Base-by-base conservation (phyloP, 176 grass and related monocot species). In the Ensete glaucum region DNA sequence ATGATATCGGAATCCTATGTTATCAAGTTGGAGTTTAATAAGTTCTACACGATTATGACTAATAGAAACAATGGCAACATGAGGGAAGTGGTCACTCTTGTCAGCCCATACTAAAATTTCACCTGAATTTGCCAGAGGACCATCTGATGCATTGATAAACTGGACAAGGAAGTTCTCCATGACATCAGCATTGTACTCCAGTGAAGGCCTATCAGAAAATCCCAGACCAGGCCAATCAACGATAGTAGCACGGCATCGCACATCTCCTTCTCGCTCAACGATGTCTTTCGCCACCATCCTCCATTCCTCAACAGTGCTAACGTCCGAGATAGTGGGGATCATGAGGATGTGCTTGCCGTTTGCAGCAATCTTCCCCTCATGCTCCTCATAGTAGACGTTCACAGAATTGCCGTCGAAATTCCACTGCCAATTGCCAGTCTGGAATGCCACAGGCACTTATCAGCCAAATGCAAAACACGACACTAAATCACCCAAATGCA, bases 201-300 rank as follows among this genome's bases (percentile, higher is more conserved):
- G 84, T 19, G 83, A 89, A 63, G 96, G 96, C 79, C 96, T 86
- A 51, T 99, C 96, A 50, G 96, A 99, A 86, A 89, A 95, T 21
- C 91, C 96, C 79, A 91, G 80, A 50, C 96, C 91, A 73, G 96
- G 96, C 96, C 96, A 99, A 75, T 99, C 96, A 62, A 95, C 88
- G 77, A 99, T 94, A 59, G 88, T 99, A 84, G 91, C 88, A 74
- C 73, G 80, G 77, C 88, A 95, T 54, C 80, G 75, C 56, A 84
- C 70, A 60, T 90, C 84, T 81, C 88, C 86, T 85, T 91, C 86
- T 71, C 71, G 70, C 15, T 77, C 34, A 27, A 94, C 95, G 69
- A 99, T 87, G 76, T 91, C 91, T 74, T 84, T 89, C 15, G 91
- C 96, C 0, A 89, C 85, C 51, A 82, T 67, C 69, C 96, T 91